Evolutionary conservation across 306 rosid genomes (phyloP).

Genomic region (Prinsepia uniflora): DNA sequence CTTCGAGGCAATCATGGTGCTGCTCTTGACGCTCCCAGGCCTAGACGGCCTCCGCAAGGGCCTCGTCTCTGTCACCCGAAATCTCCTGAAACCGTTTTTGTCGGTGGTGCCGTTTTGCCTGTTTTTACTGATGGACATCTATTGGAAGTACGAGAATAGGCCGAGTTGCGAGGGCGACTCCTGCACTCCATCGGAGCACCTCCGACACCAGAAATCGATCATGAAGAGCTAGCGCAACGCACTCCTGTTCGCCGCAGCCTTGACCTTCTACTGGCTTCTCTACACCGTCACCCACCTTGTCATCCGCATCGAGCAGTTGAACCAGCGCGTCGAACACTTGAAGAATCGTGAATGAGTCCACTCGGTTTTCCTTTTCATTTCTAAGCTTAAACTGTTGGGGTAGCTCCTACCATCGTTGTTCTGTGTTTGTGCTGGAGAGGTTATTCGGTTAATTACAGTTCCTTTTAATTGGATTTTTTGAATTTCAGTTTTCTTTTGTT

Average conservation of each 20-base stretch:
- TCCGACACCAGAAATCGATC: no score
- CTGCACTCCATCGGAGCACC: no score
- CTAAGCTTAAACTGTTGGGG: not conserved
- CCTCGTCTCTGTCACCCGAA: no score
- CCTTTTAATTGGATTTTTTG: not conserved
- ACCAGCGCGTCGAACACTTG: slow-evolving; percentile 78
- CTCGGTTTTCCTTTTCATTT: not conserved
- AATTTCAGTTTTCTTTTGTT: not conserved
- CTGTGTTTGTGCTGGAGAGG: not conserved
- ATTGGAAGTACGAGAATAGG: no score
- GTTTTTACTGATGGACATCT: no score
- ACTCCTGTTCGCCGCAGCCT: no score
- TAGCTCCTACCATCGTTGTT: not conserved
- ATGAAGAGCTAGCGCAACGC: no score
- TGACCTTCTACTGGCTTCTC: no score
- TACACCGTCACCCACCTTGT: slow-evolving; percentile 82
- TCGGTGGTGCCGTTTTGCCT: no score
- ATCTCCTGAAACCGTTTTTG: no score
- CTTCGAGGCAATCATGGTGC: slow-evolving; percentile 92
- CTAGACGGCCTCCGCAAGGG: slow-evolving; percentile 88
- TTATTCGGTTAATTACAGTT: not conserved
- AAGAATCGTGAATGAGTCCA: slow-evolving; percentile 66
- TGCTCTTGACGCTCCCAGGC: slow-evolving; percentile 87
- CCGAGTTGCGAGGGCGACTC: no score
- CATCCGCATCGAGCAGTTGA: slow-evolving; percentile 69